Percentiles rank a stretch among this genome's conserved stretches.
Evolutionary conservation across 2,329 filamentous ascomycete genomes (phyloP).

Genomic region (Shiraia sp.): DNA sequence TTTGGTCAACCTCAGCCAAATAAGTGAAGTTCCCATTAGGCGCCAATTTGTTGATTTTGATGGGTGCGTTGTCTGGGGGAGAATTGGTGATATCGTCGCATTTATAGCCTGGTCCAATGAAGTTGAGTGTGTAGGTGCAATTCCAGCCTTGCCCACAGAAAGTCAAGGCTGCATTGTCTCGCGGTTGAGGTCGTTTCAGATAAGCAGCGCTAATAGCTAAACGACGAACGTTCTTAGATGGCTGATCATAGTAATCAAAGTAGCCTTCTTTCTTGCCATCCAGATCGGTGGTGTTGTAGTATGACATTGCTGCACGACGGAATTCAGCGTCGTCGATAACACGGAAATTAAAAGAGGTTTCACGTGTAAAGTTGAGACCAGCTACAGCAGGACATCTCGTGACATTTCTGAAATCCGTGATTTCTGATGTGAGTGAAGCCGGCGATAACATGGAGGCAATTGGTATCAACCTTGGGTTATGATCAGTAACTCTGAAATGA

Average conservation of each 20-base stretch:
- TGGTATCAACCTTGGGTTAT: conserved; percentile 35
- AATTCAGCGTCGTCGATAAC: conserved; percentile 17
- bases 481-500: neutral
- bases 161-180: conserved; percentile 24
- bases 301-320: conserved; percentile 30
- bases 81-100: conserved; percentile 33
- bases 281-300: conserved; percentile 42
- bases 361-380: conserved; percentile 38
- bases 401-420: conserved; percentile 14
- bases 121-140: conserved; percentile 41
- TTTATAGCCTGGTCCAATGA: conserved; percentile 43
- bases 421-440: conserved; percentile 39
- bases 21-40: conserved; percentile 40
- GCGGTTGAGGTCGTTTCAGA: conserved; percentile 32
- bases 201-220: conserved; percentile 39
- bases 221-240: conserved; percentile 38
- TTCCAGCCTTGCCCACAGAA: conserved; percentile 42
- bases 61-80: conserved; percentile 22
- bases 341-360: conserved; percentile 37
- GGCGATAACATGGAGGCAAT: conserved; percentile 44
- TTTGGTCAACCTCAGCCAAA: conserved; percentile 32
- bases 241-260: conserved; percentile 46
- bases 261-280: conserved; percentile 20
- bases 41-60: conserved; percentile 35
- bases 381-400: conserved; percentile 31